Conservation (phyloP, 768 basidiomycete species). For the Wakefieldia striispora region DNA sequence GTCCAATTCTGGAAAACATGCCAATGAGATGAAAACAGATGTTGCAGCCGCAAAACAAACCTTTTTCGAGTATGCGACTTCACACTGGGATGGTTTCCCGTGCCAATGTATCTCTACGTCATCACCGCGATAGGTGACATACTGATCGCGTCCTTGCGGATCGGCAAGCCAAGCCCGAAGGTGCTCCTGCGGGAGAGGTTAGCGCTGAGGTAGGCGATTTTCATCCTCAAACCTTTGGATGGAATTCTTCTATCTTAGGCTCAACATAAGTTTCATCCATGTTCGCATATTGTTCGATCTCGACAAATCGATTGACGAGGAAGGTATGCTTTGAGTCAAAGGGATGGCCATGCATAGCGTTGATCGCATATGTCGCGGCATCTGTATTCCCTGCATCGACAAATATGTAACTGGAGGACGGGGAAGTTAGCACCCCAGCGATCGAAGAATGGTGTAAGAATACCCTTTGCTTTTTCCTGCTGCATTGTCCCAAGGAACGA, state of each 20-base stretch:
- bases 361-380: constrained; percentile 66
- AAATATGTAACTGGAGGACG: constrained; percentile 66
- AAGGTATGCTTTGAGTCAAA: constrained; percentile 90
- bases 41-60: constrained; percentile 42
- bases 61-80: constrained; percentile 69
- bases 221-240: constrained; percentile 55
- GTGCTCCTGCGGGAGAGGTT: constrained; percentile 66
- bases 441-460: constrained; percentile 19
- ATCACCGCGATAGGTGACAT: constrained; percentile 89
- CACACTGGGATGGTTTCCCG: constrained; percentile 84
- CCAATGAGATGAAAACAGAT: constrained; percentile 7
- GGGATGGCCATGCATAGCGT: constrained; percentile 68
- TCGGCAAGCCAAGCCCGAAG: constrained; percentile 94
- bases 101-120: constrained; percentile 92
- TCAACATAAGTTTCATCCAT: constrained; percentile 79
- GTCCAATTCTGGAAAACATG: constrained; percentile 76
- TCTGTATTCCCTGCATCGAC: constrained; percentile 72
- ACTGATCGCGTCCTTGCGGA: constrained; percentile 90
- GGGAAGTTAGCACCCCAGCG: neutral
- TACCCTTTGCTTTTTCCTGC: constrained; percentile 92
- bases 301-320: constrained; percentile 81
- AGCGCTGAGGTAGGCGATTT: constrained; percentile 1
- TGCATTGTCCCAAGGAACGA: constrained; percentile 83
- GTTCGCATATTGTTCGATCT: constrained; percentile 79
- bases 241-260: constrained; percentile 70